Conservation (phyloP, 139 green algal species). For the Diplosphaera chodatii region DNA sequence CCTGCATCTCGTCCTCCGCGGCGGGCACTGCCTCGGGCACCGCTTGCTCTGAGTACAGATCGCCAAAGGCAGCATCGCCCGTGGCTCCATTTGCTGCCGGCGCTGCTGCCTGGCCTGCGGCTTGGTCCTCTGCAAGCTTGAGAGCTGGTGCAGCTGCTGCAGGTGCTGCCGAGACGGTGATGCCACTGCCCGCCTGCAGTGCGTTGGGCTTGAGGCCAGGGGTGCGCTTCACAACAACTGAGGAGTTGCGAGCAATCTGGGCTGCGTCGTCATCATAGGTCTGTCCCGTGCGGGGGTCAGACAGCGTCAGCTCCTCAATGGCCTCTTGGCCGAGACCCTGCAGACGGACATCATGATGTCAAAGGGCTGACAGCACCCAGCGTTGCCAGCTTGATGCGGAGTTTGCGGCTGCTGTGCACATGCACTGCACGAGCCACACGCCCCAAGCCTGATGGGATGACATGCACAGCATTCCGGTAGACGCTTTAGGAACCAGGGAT, state of each 20-base stretch:
- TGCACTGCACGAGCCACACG: no score
- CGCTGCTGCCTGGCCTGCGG: background rate
- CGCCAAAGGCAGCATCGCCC: constrained; percentile 3
- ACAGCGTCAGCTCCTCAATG: constrained; percentile 53
- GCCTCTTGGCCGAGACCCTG: constrained; percentile 50
- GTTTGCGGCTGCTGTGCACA: no score
- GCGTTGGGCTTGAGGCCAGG: constrained; percentile 16
- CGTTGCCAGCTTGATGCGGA: no score
- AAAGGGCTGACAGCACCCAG: no score
- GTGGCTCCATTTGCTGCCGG: constrained; percentile 13
- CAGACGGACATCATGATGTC: no score
- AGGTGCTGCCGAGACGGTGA: background rate
- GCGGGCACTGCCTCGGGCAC: background rate
- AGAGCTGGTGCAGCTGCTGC: constrained; percentile 6
- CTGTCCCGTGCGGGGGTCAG: constrained; percentile 40
- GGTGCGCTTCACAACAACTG: constrained; percentile 60
- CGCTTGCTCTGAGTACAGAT: background rate
- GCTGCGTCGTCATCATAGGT: constrained; percentile 57
- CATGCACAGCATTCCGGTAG: no score
- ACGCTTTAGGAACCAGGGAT: background rate
- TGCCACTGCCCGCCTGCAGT: background rate
- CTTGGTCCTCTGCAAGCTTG: background rate
- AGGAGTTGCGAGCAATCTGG: constrained; percentile 51
- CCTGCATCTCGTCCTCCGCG: constrained; percentile 1
- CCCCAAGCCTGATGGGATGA: no score